Percentiles rank a stretch among this genome's conserved stretches.
Evolutionary conservation across 768 basidiomycete species (phyloP).

Genomic region (Suillus tomentosus): DNA sequence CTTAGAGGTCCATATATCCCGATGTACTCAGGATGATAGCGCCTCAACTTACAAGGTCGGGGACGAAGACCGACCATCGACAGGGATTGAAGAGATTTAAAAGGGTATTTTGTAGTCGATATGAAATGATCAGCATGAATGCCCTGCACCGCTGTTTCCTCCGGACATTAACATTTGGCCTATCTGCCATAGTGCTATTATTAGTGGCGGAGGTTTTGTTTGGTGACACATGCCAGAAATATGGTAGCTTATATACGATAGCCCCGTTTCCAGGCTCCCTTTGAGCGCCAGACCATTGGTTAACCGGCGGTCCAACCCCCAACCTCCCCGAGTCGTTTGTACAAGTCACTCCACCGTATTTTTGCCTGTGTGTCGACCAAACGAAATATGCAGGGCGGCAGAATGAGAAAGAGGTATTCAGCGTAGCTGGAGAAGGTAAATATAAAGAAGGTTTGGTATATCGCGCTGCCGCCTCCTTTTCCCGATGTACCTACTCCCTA

Average conservation of each 20-base stretch:
- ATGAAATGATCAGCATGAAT: not conserved
- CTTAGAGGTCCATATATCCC: slow-evolving; percentile 6
- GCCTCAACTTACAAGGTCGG: not conserved
- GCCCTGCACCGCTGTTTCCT: not conserved
- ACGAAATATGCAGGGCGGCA: not conserved
- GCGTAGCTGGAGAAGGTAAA: not conserved
- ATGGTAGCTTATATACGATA: not conserved
- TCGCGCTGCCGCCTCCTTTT: not conserved
- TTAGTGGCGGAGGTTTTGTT: not conserved
- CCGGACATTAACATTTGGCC: not conserved
- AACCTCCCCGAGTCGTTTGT: not conserved
- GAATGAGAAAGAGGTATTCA: not conserved
- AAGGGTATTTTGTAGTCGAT: not conserved
- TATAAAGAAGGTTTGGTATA: not conserved
- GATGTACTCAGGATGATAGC: not conserved
- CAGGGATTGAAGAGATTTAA: not conserved
- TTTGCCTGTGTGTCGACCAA: not conserved
- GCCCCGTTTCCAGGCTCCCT: too few relatives aligned
- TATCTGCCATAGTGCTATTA: not conserved
- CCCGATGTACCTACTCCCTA: slow-evolving; percentile 40
- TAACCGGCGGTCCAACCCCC: not conserved
- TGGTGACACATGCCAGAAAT: not conserved
- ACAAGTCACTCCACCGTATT: not conserved
- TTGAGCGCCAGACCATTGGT: not conserved
- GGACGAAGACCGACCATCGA: not conserved